phyloP scores from a whole-genome alignment of 2,329 filamentous ascomycete genomes.

The Aureobasidium sp. region DNA sequence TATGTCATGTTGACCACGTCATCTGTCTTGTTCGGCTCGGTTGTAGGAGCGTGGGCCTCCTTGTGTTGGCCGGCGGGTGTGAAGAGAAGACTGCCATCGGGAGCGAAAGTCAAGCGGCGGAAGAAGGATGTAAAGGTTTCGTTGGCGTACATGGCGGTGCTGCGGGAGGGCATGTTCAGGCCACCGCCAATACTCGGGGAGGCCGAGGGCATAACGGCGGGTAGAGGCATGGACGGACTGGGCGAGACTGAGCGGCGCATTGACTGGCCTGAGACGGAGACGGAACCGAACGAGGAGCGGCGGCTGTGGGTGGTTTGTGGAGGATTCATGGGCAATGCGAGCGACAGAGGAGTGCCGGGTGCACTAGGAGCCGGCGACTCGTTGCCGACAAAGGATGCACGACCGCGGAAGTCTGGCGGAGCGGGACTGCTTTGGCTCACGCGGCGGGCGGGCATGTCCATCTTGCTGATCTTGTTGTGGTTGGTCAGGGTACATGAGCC shows the following conservation, averaged over 20 bases:
- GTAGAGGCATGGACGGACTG: conserved; percentile 85
- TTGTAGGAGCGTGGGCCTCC: conserved; percentile 60
- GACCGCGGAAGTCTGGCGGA: conserved; percentile 69
- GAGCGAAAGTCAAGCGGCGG: conserved; percentile 84
- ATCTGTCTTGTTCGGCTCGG: conserved; percentile 66
- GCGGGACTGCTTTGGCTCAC: conserved; percentile 90
- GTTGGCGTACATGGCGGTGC: conserved; percentile 88
- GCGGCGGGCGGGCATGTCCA: conserved; percentile 84
- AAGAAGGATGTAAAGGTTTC: conserved; percentile 98
- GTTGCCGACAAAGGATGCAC: conserved; percentile 57
- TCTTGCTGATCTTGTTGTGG: conserved; percentile 75
- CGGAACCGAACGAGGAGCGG: conserved; percentile 80
- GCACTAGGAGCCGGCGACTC: conserved; percentile 85
- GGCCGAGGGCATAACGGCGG: conserved; percentile 90
- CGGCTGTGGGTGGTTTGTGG: conserved; percentile 86
- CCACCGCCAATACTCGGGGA: conserved; percentile 71
- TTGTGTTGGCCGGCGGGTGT: conserved; percentile 96
- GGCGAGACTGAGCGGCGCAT: conserved; percentile 77
- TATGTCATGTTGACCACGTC: conserved; percentile 97
- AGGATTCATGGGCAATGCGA: conserved; percentile 91
- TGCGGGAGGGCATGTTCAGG: conserved; percentile 50
- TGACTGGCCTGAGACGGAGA: conserved; percentile 50
- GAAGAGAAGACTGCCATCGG: conserved; percentile 86
- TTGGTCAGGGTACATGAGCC: conserved; percentile 82
- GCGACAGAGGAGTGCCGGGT: conserved; percentile 85